These are phyloP conservation scores for Geotrichum histeridarum DNA, from an alignment of 1,139 yeast genomes.

Conservation along the genomic window DNA sequence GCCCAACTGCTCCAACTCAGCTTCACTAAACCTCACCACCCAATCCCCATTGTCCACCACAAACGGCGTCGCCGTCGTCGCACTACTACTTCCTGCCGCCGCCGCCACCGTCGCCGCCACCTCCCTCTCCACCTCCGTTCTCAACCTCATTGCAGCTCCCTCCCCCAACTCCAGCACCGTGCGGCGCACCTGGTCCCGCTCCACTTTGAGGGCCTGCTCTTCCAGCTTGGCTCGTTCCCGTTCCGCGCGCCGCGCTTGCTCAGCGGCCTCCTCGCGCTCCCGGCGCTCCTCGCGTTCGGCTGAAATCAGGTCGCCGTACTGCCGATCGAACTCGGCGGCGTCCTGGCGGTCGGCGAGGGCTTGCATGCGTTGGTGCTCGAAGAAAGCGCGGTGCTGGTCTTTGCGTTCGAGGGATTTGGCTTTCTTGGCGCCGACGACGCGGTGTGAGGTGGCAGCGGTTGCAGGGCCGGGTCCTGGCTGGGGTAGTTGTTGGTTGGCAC, in stretches of 20 bases:
- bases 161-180: background rate
- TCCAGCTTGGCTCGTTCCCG: background rate
- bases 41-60: slow-evolving; percentile 10
- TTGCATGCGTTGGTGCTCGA: slow-evolving; percentile 20
- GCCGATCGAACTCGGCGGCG: slow-evolving; percentile 17
- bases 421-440: slow-evolving; percentile 16
- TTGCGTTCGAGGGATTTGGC: slow-evolving; percentile 21
- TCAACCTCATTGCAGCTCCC: background rate
- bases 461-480: background rate
- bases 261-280: slow-evolving; percentile 6
- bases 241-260: slow-evolving; percentile 1
- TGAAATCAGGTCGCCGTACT: slow-evolving; percentile 16
- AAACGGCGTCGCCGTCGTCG: slow-evolving; percentile 1
- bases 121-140: background rate
- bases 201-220: background rate
- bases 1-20: slow-evolving; percentile 5
- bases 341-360: slow-evolving; percentile 16
- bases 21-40: slow-evolving; percentile 7
- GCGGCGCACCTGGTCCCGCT: slow-evolving; percentile 3
- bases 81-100: background rate
- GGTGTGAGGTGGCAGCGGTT: background rate
- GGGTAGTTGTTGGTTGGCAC: slow-evolving; percentile 3
- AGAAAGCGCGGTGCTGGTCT: slow-evolving; percentile 3
- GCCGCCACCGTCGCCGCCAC: background rate
- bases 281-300: slow-evolving; percentile 14